Conservation (phyloP, 2,329 filamentous ascomycete genomes). For the Aspergillus jensenii region DNA sequence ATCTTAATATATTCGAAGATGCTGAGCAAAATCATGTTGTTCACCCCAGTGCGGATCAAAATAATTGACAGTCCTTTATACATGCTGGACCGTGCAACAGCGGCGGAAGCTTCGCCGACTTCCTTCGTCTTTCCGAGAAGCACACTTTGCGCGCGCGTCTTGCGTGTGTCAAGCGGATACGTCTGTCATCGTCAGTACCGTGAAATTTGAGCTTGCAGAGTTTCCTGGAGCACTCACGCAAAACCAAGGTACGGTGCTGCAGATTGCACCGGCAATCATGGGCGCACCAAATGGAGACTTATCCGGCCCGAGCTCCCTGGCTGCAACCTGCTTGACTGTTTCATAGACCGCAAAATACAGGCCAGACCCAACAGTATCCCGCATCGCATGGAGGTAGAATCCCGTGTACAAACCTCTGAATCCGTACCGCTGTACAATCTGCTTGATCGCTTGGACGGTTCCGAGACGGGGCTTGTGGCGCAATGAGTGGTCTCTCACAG, state of each 20-base stretch:
- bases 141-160: slow-evolving; percentile 50
- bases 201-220: no score
- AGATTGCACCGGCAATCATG: slow-evolving; percentile 47
- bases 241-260: slow-evolving; percentile 49
- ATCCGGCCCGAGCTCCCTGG: slow-evolving; percentile 44
- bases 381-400: slow-evolving; percentile 45
- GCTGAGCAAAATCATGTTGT: slow-evolving; percentile 51
- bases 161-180: slow-evolving; percentile 49
- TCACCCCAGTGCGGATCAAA: slow-evolving; percentile 45
- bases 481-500: slow-evolving; percentile 33
- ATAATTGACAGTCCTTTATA: slow-evolving; percentile 51
- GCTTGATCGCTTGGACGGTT: slow-evolving; percentile 42
- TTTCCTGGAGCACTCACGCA: slow-evolving; percentile 34
- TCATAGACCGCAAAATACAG: slow-evolving; percentile 51
- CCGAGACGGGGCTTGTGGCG: slow-evolving; percentile 41
- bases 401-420: slow-evolving; percentile 47
- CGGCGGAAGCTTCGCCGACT: slow-evolving; percentile 40
- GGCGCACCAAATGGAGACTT: slow-evolving; percentile 45
- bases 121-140: slow-evolving; percentile 44
- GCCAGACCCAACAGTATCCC: slow-evolving; percentile 47
- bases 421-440: slow-evolving; percentile 46
- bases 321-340: slow-evolving; percentile 47
- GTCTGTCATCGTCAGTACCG: slow-evolving; percentile 33
- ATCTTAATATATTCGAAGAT: slow-evolving; percentile 48
- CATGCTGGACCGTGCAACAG: slow-evolving; percentile 44